A percentile compares a stretch with the other conserved stretches of the same genome.
Conservation (phyloP, 345 rosid genomes). For the Cochlearia excelsa region DNA sequence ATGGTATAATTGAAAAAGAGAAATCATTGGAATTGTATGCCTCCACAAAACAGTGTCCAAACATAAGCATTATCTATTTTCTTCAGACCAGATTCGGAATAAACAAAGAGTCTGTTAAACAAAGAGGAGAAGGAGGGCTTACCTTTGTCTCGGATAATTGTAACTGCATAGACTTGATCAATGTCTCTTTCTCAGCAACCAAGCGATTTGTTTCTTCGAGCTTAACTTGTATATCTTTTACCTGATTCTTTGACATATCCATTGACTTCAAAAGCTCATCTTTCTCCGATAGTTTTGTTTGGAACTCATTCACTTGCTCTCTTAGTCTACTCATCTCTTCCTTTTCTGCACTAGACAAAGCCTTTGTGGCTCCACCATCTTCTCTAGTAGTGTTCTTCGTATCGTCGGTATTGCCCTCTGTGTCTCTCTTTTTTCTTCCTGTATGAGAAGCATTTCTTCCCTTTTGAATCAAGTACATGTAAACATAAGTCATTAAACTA, state of each 20-base stretch:
- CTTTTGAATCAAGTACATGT: slow-evolving; percentile 49
- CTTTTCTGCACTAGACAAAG: slow-evolving; percentile 37
- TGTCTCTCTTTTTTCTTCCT: slow-evolving; percentile 58
- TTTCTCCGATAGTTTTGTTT: slow-evolving; percentile 62
- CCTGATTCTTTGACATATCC: slow-evolving; percentile 54
- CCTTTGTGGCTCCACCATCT: slow-evolving; percentile 28
- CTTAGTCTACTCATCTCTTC: slow-evolving; percentile 62
- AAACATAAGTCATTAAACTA: slow-evolving; percentile 17
- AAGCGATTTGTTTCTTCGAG: slow-evolving; percentile 56
- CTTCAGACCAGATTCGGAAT: no score
- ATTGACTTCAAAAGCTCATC: slow-evolving; percentile 78
- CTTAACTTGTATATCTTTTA: slow-evolving; percentile 45
- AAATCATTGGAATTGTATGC: no score
- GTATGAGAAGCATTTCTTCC: slow-evolving; percentile 64
- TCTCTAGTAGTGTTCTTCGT: slow-evolving; percentile 35
- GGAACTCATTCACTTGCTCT: slow-evolving; percentile 74
- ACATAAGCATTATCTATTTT: not conserved
- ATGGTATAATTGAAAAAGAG: not conserved
- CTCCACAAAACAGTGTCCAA: not conserved
- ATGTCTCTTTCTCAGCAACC: slow-evolving; percentile 62
- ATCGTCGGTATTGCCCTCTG: not conserved
- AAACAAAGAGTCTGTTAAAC: no score
- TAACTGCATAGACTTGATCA: slow-evolving; percentile 62
- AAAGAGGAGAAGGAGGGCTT: not conserved
- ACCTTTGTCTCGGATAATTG: slow-evolving; percentile 95